These are phyloP conservation scores for Fusarium transvaalense DNA, from an alignment of 2,329 filamentous ascomycete species.

Conservation along the genomic window DNA sequence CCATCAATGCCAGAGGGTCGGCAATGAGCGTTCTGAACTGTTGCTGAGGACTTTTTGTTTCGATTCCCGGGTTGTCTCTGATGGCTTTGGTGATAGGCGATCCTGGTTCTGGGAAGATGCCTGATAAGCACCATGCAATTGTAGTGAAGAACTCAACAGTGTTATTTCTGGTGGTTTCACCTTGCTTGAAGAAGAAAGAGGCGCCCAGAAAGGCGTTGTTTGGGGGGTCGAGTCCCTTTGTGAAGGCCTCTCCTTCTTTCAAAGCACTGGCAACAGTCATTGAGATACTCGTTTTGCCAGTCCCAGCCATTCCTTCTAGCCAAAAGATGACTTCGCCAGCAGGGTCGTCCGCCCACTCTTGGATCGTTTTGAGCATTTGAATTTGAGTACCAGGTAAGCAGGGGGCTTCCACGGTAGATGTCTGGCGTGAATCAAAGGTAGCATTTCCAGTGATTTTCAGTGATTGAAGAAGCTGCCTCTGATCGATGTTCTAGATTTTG, in stretches of 20 bases:
- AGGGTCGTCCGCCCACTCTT: conserved; percentile 19
- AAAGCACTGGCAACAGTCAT: conserved; percentile 17
- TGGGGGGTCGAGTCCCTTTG: background rate
- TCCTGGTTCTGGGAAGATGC: background rate
- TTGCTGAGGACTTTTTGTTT: background rate
- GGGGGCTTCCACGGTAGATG: background rate
- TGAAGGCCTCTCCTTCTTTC: background rate
- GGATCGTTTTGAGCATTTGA: conserved; percentile 1
- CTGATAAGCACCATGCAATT: conserved; percentile 6
- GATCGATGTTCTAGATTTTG: background rate
- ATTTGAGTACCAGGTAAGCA: conserved; percentile 19
- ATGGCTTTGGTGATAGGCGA: background rate
- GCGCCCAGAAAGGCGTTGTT: background rate
- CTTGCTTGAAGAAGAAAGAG: conserved; percentile 27
- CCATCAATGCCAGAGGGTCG: background rate
- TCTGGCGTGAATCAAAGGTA: conserved; percentile 9
- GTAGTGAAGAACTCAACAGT: conserved; percentile 1
- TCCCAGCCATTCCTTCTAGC: conserved; percentile 24
- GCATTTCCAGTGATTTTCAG: conserved; percentile 1
- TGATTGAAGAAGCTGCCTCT: background rate
- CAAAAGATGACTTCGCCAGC: conserved; percentile 1
- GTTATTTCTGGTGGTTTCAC: conserved; percentile 10
- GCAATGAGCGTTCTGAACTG: conserved; percentile 13
- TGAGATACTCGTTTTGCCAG: conserved; percentile 22
- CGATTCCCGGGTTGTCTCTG: background rate